A percentile compares a stretch with the other conserved stretches of the same genome.
These are phyloP conservation scores for Rhazya stricta DNA, from an alignment of 257 asterid species.

Conservation along the genomic window DNA sequence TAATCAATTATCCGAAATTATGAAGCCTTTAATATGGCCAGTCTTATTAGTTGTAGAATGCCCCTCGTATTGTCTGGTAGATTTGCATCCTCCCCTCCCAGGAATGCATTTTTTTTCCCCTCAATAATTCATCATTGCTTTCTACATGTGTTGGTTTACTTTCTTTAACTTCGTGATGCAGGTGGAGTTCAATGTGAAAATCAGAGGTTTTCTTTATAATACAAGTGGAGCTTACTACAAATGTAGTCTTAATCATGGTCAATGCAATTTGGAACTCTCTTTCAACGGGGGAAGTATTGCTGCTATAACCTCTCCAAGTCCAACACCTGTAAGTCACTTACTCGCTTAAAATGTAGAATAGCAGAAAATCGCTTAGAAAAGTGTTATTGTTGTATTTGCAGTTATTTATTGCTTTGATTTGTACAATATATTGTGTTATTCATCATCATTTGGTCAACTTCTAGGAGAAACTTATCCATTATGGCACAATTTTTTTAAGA, in stretches of 20 bases:
- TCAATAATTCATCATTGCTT: neutral
- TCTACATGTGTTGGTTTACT: constrained; percentile 4
- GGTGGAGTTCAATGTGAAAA: constrained; percentile 47
- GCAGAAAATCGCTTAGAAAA: neutral
- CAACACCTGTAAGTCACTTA: constrained; percentile 47
- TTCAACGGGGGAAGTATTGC: constrained; percentile 46
- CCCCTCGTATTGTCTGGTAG: neutral
- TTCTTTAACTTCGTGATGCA: constrained; percentile 30
- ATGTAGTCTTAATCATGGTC: constrained; percentile 44
- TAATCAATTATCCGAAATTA: neutral
- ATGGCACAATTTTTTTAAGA: neutral
- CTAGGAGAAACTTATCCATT: neutral
- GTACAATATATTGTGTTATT: neutral
- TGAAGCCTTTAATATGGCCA: neutral
- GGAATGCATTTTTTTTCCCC: no score
- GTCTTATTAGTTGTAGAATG: neutral
- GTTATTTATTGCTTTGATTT: neutral
- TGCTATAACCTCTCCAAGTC: constrained; percentile 63
- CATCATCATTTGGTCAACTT: neutral
- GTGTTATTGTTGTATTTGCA: neutral
- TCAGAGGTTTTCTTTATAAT: constrained; percentile 45
- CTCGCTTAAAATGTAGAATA: neutral
- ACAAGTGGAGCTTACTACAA: constrained; percentile 54
- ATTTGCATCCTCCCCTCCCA: neutral
- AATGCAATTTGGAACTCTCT: constrained; percentile 44